Evolutionary conservation across 345 rosid genomes (phyloP).

Genomic region (Excoecaria agallocha): DNA sequence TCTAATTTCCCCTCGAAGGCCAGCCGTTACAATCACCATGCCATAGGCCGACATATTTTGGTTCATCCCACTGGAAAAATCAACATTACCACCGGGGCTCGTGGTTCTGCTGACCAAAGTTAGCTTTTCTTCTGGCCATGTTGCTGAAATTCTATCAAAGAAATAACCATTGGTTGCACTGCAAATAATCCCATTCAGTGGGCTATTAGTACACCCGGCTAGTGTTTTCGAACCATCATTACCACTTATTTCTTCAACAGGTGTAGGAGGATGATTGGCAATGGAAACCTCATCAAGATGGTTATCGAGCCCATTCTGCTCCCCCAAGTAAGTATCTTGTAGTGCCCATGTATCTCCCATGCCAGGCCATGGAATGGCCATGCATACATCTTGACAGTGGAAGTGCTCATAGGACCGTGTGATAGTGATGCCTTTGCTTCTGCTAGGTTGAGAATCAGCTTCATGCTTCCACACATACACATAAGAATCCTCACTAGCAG

Average conservation of each 20-base stretch:
- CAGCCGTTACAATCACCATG: constrained; percentile 84
- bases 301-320: constrained; percentile 41
- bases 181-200: constrained; percentile 69
- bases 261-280: constrained; percentile 80
- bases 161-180: constrained; percentile 80
- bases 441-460: constrained; percentile 69
- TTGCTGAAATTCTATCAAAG: constrained; percentile 81
- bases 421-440: constrained; percentile 59
- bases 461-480: constrained; percentile 94
- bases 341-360: constrained; percentile 50
- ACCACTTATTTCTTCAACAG: constrained; percentile 52
- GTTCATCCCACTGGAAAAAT: constrained; percentile 45
- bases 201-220: constrained; percentile 44
- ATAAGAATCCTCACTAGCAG: constrained; percentile 96
- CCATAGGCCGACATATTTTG: constrained; percentile 72
- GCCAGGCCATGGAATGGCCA: constrained; percentile 94
- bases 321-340: constrained; percentile 35
- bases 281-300: constrained; percentile 54
- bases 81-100: constrained; percentile 54
- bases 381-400: constrained; percentile 83
- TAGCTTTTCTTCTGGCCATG: constrained; percentile 93
- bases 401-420: constrained; percentile 80
- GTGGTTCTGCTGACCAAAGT: constrained; percentile 40
- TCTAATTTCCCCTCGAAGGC: constrained; percentile 80
- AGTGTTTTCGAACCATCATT: constrained; percentile 40